Evolutionary conservation across 352 stramenopile genomes (phyloP), one percentile per base, ranked within the genome.

Genomic region (Pythium pyrilobum): DNA sequence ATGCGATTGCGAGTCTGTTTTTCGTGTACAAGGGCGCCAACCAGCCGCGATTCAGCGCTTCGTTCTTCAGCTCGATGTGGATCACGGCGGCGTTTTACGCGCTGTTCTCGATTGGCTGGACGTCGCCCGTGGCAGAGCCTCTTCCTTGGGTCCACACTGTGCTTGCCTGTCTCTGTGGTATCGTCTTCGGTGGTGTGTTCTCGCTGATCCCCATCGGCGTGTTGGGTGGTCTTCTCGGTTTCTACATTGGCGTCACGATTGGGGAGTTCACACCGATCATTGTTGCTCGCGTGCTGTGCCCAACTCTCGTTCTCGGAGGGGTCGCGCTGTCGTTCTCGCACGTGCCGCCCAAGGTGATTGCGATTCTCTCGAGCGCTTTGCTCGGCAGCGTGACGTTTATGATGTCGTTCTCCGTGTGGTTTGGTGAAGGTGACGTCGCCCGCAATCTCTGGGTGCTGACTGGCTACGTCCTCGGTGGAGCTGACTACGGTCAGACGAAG

Each of bases 331-430:
- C 72, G 28, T 76, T 72, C 43, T 52, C 67, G 0, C 67, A 60
- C 16, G 43, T 85, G 2, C 52, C 77, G 18, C 59, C 65, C 1
- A 87, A 91, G 56, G 69, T 87, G 46, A 41, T 90, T 40, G 59
- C 88, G 25, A 77, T 92, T 32, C 18, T 90, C 25, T 66, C 79
- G 31, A 93, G 80, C 5, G 72, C 82, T 18, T 72, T 74, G 50
- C 63, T 91, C 4, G 85, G 85, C 12, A 86, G 73, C 42, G 48
- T 84, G 31, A 67, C 66, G 13, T 68, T 95, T 37, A 51, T 89
- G 25, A 66, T 86, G 32, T 89, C 81, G n/a, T 54, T 88, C 25
- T 90, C 82, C n/a, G 47, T 83, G 7, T 93, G 78, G 76, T 60
- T 87, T 38, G 74, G 63, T 32, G 28, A 80, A 36, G 81, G 77